Evolutionary conservation across 345 rosid genomes (phyloP).

Genomic region (Citrus cavaleriei): DNA sequence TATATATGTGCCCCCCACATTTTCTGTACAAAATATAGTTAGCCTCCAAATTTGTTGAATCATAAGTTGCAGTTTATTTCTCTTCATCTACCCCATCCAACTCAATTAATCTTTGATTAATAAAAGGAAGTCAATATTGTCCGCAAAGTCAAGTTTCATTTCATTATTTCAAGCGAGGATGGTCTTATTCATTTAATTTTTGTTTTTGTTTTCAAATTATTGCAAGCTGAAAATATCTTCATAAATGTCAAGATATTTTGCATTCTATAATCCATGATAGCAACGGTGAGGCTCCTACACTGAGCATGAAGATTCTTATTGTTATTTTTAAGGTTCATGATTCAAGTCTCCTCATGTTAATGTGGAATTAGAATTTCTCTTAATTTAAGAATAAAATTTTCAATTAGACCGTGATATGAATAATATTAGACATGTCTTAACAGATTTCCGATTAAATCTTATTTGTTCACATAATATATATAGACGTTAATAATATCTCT

Average conservation of each 20-base stretch:
- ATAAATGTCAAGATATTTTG: neutral
- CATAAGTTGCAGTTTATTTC: neutral
- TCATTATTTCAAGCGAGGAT: neutral
- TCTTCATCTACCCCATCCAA: neutral
- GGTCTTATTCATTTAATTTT: neutral
- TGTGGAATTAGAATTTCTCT: too few species aligned
- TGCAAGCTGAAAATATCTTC: neutral
- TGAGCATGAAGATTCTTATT: too few species aligned
- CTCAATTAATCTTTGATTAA: neutral
- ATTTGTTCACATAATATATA: too few species aligned
- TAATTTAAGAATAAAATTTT: too few species aligned
- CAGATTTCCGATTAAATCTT: too few species aligned
- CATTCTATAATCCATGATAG: too few species aligned
- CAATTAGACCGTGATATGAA: too few species aligned
- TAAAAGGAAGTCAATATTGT: neutral
- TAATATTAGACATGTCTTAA: too few species aligned
- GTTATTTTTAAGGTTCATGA: too few species aligned
- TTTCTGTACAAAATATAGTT: neutral
- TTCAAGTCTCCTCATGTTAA: too few species aligned
- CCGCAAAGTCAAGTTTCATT: neutral
- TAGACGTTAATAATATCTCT: too few species aligned
- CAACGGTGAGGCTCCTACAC: too few species aligned
- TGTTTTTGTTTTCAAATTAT: neutral
- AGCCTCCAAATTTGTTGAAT: constrained; percentile 14
- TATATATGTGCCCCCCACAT: neutral